A percentile compares a stretch with the other conserved stretches of the same genome.
Conservation (phyloP, 805 yeast genomes). For the Torulaspora microellipsoides region DNA sequence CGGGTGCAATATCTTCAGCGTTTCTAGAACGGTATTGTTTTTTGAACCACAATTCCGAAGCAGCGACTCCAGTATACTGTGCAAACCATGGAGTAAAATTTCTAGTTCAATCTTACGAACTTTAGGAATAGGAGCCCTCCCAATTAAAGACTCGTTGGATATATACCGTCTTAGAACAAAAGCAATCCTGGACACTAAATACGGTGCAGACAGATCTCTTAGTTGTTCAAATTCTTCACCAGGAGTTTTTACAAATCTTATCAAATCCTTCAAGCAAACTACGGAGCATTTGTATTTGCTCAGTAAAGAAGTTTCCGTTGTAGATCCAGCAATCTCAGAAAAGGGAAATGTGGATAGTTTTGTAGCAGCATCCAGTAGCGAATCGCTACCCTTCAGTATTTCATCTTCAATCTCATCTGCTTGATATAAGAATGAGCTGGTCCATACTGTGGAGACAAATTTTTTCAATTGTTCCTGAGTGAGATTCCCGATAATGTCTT, state of each 20-base stretch:
- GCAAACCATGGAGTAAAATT: constrained; percentile 43
- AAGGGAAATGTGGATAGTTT: constrained; percentile 41
- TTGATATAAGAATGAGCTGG: constrained; percentile 54
- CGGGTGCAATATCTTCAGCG: constrained; percentile 26
- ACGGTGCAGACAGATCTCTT: constrained; percentile 39
- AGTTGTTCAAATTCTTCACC: constrained; percentile 18
- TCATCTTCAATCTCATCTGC: constrained; percentile 50
- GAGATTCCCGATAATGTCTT: constrained; percentile 32
- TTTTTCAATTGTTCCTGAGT: constrained; percentile 36
- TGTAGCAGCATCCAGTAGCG: constrained; percentile 37
- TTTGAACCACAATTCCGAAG: not conserved
- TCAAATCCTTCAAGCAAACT: constrained; percentile 51
- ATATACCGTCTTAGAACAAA: constrained; percentile 59
- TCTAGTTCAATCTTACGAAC: constrained; percentile 62
- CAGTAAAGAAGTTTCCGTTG: constrained; percentile 43
- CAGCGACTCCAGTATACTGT: constrained; percentile 22
- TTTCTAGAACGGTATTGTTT: constrained; percentile 8
- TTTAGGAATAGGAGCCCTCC: constrained; percentile 60
- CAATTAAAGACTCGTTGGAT: constrained; percentile 56
- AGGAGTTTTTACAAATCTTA: constrained; percentile 37
- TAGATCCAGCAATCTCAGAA: constrained; percentile 57
- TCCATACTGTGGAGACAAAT: constrained; percentile 50
- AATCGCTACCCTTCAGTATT: constrained; percentile 27
- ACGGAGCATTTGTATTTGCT: constrained; percentile 48
- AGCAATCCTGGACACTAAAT: constrained; percentile 53